Base-by-base conservation (phyloP, 345 rosid species). In the Eutrema yunnanense region DNA sequence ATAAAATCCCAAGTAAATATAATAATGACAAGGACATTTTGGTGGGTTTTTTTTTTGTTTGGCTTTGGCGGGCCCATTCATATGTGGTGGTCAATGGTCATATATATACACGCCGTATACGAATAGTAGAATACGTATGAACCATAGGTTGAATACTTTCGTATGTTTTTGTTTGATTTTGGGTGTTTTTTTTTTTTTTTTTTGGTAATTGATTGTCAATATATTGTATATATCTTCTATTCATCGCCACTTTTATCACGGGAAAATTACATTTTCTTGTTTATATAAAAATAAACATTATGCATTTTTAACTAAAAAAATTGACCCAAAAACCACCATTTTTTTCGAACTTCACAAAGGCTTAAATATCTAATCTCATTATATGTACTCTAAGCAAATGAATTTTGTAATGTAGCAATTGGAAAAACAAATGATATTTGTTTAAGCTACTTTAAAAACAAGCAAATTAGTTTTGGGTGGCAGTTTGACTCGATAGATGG, bases 81-180 rank as follows among this genome's bases (percentile, higher is more conserved):
- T 53, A 61, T 68, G 73, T 67, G 73, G 26, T 22, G 26, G 26
- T 1, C 26, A 22, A 1, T 52, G 73, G 73, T 51, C 70, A 6
- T 48, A 48, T 52, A 60, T 11, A 12, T 12, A 73, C 51, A 55
- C 56, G 65, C 44, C 43, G 41, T 61, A 61, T 66, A 75, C 30
- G 53, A 62, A 67, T 34, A 67, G 73, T 68, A 75, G 65, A 55
- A 29, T 69, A 69, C 46, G 51, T 68, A 62, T 62, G 51, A 54
- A 8, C 56, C 57, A 54, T 54, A 69, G 74, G 69, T 55, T 69
- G 59, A 9, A 26, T 37, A 30, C 14, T 46, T 10, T 4, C 32
- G 42, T 42, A 30, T 75, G 64, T 44, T 68, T 38, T 57, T 58
- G 72, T 65, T 41, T 65, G 67, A 41, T 44, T 59, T 67, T 62